Conservation (phyloP, 1,284 basidiomycete species). For the Pyrrhoderma lamaoense region DNA sequence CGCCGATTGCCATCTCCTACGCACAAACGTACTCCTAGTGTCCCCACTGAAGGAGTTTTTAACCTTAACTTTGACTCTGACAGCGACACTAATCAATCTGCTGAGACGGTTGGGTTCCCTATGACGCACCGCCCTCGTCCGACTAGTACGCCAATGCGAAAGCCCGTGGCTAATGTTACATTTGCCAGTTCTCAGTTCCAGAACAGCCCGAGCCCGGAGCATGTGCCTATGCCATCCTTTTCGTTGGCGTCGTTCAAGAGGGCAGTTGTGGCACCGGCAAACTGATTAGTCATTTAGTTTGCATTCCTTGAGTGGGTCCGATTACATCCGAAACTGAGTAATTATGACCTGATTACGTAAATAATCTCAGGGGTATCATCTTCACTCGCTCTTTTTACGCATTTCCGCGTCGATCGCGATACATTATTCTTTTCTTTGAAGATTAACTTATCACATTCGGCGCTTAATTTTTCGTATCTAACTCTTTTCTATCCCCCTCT, state of each 20-base stretch:
- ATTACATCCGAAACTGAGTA: not conserved
- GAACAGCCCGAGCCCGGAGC: slow-evolving; percentile 19
- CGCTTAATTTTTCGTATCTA: slow-evolving; percentile 14
- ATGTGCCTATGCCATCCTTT: slow-evolving; percentile 15
- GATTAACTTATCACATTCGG: slow-evolving; percentile 19
- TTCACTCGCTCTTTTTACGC: slow-evolving; percentile 4
- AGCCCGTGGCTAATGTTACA: not conserved
- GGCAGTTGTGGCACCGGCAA: slow-evolving; percentile 5
- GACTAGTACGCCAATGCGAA: too few species aligned
- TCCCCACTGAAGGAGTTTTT: slow-evolving; percentile 12
- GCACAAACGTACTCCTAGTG: slow-evolving; percentile 16
- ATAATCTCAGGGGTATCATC: not conserved
- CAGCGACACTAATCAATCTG: slow-evolving; percentile 7
- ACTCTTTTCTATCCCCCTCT: not conserved
- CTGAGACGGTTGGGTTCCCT: slow-evolving; percentile 10
- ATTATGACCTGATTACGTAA: not conserved
- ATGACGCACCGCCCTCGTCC: slow-evolving; percentile 4
- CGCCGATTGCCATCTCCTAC: slow-evolving; percentile 2
- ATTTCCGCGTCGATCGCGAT: slow-evolving; percentile 20
- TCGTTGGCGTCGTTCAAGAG: slow-evolving; percentile 11
- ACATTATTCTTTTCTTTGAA: slow-evolving; percentile 17
- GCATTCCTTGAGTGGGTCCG: slow-evolving; percentile 2
- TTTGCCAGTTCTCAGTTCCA: slow-evolving; percentile 19
- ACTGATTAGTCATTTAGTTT: slow-evolving; percentile 4
- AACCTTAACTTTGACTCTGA: slow-evolving; percentile 15